These are phyloP conservation scores for Penicillium crustosum DNA, from an alignment of 2,329 filamentous ascomycete species.

Conservation along the genomic window DNA sequence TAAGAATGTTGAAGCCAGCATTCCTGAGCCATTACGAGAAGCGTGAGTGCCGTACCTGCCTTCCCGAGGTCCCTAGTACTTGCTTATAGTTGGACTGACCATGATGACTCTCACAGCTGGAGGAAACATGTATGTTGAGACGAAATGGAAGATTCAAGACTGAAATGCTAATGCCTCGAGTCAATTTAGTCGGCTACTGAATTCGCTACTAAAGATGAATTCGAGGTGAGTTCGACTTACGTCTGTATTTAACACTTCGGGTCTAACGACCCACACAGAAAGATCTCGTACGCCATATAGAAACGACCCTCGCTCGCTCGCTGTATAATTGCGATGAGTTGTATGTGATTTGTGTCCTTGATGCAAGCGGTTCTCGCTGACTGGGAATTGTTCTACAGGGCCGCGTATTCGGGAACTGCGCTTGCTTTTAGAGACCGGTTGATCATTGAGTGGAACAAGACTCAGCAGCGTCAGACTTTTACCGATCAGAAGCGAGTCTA, in stretches of 20 bases:
- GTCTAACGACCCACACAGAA: conserved; percentile 50
- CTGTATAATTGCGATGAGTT: conserved; percentile 97
- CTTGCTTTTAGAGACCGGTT: conserved; percentile 90
- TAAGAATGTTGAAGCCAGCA: conserved; percentile 86
- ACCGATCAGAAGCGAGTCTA: conserved; percentile 91
- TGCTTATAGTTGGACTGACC: conserved; percentile 19
- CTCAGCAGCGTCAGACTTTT: conserved; percentile 92
- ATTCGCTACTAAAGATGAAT: conserved; percentile 78
- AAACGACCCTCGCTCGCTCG: conserved; percentile 92
- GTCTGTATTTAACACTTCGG: background rate
- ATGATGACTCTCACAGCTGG: conserved; percentile 48
- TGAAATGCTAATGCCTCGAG: conserved; percentile 7
- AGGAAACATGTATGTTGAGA: conserved; percentile 55
- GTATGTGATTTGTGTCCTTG: conserved; percentile 33
- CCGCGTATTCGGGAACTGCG: conserved; percentile 86
- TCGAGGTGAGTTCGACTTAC: conserved; percentile 51
- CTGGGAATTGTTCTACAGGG: conserved; percentile 45
- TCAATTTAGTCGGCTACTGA: conserved; percentile 57
- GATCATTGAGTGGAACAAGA: conserved; percentile 96
- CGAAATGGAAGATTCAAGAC: background rate
- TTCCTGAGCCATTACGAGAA: conserved; percentile 83
- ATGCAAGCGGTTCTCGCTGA: background rate
- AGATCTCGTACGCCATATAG: conserved; percentile 89
- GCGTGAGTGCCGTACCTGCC: conserved; percentile 65
- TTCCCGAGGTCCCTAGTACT: background rate